Evolutionary conservation across 768 basidiomycete genomes (phyloP), one percentile per base, ranked within the genome.

Genomic region (Trametes cubensis): DNA sequence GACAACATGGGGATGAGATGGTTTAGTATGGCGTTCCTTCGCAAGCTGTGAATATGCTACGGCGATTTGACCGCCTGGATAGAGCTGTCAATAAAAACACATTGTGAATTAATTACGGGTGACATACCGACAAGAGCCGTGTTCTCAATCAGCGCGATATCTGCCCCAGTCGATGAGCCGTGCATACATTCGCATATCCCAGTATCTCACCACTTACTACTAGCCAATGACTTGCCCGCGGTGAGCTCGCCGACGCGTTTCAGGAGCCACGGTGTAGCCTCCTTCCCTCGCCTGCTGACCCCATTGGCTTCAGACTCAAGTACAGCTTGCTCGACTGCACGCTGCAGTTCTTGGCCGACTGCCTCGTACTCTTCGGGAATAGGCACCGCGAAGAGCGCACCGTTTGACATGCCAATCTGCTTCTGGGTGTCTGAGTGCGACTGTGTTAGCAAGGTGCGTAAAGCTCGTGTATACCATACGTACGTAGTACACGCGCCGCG

Each of bases 241-340:
- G 90, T 94, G 50, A 98, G 78, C 71, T 96, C 89, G 17, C 82
- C 82, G 2, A 98, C 87, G 30, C 96, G 86, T 46, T 81, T 79
- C 30, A 99, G 78, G 11, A 99, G 78, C 96, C 96, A 98, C 7
- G 97, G 97, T 1, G 97, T 99, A 6, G 84, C 94, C 62, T 94
- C 91, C 68, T 97, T 98, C 3, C 97, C 97, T 18, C 81, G 78
- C 67, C 79, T 85, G 69, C 83, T 89, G 48, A 96, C 78, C 2
- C 95, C 94, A 64, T 88, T 89, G 60, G 83, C 81, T 63, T 92
- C 88, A 4, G 92, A 89, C 75, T 99, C 96, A 15, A 73, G 71
- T 6, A 99, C 83, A 7, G 97, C 97, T 67, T 85, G 87, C 60
- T 95, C 88, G 8, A 98, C 90, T 0, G 87, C 86, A 45, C 79